These are phyloP conservation scores for Penicillium sp. DNA, from an alignment of 2,329 filamentous ascomycete genomes.

Conservation along the genomic window DNA sequence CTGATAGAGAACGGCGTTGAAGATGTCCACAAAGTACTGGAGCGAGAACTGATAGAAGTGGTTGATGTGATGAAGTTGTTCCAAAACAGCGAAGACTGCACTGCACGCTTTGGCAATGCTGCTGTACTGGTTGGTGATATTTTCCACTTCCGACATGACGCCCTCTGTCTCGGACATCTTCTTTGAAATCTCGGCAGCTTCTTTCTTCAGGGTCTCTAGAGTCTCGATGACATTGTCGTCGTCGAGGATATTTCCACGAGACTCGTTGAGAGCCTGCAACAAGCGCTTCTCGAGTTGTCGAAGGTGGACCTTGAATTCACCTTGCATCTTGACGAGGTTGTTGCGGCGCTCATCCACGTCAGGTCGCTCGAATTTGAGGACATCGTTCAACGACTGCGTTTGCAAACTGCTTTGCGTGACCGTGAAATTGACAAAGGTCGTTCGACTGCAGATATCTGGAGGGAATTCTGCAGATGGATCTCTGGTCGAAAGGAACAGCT, in stretches of 20 bases:
- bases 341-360: slow-evolving; percentile 95
- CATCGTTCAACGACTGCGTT: slow-evolving; percentile 94
- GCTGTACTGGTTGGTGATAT: slow-evolving; percentile 89
- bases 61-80: slow-evolving; percentile 96
- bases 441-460: slow-evolving; percentile 95
- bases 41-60: slow-evolving; percentile 99
- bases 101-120: slow-evolving; percentile 92
- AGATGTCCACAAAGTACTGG: slow-evolving; percentile 97
- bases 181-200: slow-evolving; percentile 88
- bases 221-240: slow-evolving; percentile 98
- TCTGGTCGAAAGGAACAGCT: slow-evolving; percentile 86
- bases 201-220: slow-evolving; percentile 93
- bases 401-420: slow-evolving; percentile 98
- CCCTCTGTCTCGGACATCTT: slow-evolving; percentile 97
- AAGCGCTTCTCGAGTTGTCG: slow-evolving; percentile 91
- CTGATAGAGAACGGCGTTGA: slow-evolving; percentile 79
- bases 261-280: slow-evolving; percentile 92
- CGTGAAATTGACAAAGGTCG: slow-evolving; percentile 98
- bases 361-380: slow-evolving; percentile 92
- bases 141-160: slow-evolving; percentile 96
- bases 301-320: slow-evolving; percentile 97
- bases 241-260: slow-evolving; percentile 93
- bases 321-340: slow-evolving; percentile 97
- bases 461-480: slow-evolving; percentile 95
- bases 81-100: slow-evolving; percentile 91